Percentiles rank a stretch among this genome's conserved stretches.
Evolutionary conservation across 305 asterid species (phyloP).

Genomic region (Fraxinus ornus): DNA sequence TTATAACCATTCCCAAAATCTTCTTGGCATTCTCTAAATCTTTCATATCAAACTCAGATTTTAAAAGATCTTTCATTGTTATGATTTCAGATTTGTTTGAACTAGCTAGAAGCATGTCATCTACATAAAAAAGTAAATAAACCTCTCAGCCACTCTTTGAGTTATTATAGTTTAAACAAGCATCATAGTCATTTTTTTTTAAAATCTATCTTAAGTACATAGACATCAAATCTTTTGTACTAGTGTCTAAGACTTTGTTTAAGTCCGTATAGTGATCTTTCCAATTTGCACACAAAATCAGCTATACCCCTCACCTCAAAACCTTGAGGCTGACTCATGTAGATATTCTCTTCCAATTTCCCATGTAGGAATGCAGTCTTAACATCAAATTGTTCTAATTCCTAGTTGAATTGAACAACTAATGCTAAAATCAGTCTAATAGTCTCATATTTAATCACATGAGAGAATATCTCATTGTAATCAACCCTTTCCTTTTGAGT

Average conservation of each 20-base stretch:
- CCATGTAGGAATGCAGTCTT: neutral
- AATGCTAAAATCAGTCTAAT: neutral
- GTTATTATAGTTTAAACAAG: neutral
- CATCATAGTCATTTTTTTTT: neutral
- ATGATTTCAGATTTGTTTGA: neutral
- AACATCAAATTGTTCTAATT: too few relatives aligned
- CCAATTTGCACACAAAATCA: neutral
- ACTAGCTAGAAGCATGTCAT: neutral
- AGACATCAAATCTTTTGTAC: neutral
- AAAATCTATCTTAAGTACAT: neutral
- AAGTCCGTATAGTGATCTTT: neutral
- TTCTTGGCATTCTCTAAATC: neutral
- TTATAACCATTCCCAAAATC: neutral
- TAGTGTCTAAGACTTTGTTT: neutral
- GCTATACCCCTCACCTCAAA: neutral
- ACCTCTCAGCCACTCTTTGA: neutral
- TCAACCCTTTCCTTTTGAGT: neutral
- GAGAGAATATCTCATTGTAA: neutral
- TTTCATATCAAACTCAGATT: neutral
- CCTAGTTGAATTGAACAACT: too few relatives aligned
- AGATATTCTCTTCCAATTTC: neutral
- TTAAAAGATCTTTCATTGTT: neutral
- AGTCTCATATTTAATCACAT: neutral
- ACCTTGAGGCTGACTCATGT: neutral
- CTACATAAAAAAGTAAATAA: neutral